These are phyloP conservation scores for Aegle marmelos DNA, from an alignment of 345 rosid species.

Conservation along the genomic window DNA sequence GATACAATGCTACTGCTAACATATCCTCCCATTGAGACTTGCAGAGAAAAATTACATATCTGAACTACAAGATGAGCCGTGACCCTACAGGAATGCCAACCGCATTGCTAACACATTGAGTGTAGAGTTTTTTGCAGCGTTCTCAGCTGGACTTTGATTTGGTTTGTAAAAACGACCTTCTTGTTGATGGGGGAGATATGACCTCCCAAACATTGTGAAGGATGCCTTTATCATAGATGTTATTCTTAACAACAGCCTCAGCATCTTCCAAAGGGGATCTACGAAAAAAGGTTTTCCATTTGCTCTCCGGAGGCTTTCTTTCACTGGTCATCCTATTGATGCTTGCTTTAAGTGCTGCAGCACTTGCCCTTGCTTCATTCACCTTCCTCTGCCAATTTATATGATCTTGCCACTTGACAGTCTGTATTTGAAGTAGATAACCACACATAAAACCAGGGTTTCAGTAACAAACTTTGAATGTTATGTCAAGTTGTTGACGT, in stretches of 20 bases:
- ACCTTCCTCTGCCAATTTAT: slow-evolving; percentile 70
- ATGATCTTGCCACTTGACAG: slow-evolving; percentile 93
- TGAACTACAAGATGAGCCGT: not conserved
- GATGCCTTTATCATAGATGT: slow-evolving; percentile 62
- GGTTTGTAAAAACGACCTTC: slow-evolving; percentile 37
- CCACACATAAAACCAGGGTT: not conserved
- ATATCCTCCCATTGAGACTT: not conserved
- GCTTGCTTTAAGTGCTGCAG: slow-evolving; percentile 65
- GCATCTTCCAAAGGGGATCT: slow-evolving; percentile 51
- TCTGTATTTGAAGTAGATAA: slow-evolving; percentile 37
- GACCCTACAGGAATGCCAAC: not conserved
- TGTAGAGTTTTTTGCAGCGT: not conserved
- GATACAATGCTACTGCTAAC: not conserved
- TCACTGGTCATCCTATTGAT: slow-evolving; percentile 35
- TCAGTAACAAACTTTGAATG: not conserved
- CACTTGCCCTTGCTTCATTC: slow-evolving; percentile 64
- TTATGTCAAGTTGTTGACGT: not conserved
- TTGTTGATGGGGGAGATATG: slow-evolving; percentile 57
- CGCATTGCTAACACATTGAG: not conserved
- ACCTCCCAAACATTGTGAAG: slow-evolving; percentile 56
- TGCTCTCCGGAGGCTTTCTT: slow-evolving; percentile 43
- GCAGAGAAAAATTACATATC: not conserved
- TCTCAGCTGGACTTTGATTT: slow-evolving; percentile 39
- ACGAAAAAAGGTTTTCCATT: slow-evolving; percentile 55
- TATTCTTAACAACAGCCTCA: slow-evolving; percentile 40